Conservation (phyloP, 495 filamentous ascomycete species). For the Podospora sp. region DNA sequence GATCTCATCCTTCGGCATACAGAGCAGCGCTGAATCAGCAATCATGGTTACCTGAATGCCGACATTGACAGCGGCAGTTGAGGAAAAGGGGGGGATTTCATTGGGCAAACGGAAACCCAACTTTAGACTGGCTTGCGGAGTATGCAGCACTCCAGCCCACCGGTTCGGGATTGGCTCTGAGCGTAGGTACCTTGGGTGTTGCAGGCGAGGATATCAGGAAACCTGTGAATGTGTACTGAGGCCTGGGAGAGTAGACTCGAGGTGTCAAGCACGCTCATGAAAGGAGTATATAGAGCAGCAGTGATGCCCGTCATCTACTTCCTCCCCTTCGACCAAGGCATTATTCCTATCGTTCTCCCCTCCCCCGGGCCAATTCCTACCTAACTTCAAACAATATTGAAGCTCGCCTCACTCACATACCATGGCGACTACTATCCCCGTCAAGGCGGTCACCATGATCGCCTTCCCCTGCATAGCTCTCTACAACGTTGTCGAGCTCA, state of each 20-base stretch:
- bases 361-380: no score
- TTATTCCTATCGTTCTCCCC: background rate
- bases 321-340: no score
- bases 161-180: background rate
- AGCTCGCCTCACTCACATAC: no score
- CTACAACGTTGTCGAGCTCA: conserved; percentile 47
- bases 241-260: background rate
- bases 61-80: background rate
- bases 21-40: background rate
- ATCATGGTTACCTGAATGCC: background rate
- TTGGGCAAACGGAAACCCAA: background rate
- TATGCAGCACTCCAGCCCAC: background rate
- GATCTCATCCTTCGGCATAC: no score
- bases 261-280: background rate
- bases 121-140: background rate
- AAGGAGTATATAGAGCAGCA: background rate
- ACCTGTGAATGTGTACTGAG: background rate
- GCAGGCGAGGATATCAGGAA: background rate
- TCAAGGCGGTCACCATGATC: background rate
- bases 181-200: no score
- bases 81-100: background rate
- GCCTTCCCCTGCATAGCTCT: background rate
- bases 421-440: background rate
- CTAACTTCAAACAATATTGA: no score
- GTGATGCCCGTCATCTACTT: background rate